Evolutionary conservation across 306 rosid genomes (phyloP), one percentile per base, ranked within the genome.

Genomic region (Myrica gale): DNA sequence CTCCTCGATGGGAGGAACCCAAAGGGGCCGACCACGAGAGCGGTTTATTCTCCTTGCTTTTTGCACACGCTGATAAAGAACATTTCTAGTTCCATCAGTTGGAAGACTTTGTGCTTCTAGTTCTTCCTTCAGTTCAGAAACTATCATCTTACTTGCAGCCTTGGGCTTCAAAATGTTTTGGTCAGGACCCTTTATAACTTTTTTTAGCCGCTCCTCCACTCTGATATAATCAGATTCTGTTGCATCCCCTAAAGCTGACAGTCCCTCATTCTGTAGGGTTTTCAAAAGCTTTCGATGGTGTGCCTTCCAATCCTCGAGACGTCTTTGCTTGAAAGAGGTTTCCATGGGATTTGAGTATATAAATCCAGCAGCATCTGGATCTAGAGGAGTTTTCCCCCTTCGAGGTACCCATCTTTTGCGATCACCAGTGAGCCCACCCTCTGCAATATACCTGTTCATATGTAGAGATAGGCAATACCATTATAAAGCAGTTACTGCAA

Each of bases 1-100:
- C 84, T 88, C 96, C 82, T 92, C 97, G 21, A 95, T 76, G 5
- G 96, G 94, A 73, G 98, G 98, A 86, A 95, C 95, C 98, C 98
- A 95, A 73, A 95, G 97, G 70, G 98, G 98, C 69, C 97, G 90
- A 79, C 98, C 97, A 55, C 97, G 97, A 76, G 98, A 95, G 71
- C 91, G 90, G 73, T 95, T 95, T 84, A 95, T 95, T 86, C 97
- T 90, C 82, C 98, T 89, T 84, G 98, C 98, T 81, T 95, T 95
- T 81, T 95, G 98, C 78, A 95, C 98, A 44, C 98, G 97, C 85
- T 95, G 98, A 85, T 92, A 95, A 80, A 95, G 98, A 81, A 95
- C 89, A 88, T 92, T 95, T 88, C 97, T 89, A 74, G 93, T 92
- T 84, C 98, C 98, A 80, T 95, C 98, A 56, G 53, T 92, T 48